These are phyloP conservation scores for Marasmius fiardii DNA, from an alignment of 1,284 basidiomycete species.

Conservation along the genomic window DNA sequence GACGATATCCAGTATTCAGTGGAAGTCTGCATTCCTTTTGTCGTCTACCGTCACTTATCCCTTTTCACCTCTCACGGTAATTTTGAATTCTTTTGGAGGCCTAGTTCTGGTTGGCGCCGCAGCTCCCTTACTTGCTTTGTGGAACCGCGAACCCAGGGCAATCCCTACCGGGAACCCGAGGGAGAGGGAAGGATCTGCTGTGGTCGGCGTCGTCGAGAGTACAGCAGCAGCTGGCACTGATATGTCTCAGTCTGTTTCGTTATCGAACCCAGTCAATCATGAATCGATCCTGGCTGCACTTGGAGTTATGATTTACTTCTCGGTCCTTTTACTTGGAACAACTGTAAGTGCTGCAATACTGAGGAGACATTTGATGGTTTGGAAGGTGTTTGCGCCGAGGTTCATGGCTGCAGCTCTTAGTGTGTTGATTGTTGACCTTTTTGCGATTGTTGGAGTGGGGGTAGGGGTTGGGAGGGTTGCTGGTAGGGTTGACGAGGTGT, in stretches of 20 bases:
- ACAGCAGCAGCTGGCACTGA: slow-evolving; percentile 29
- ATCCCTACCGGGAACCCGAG: background rate
- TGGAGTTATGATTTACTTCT: slow-evolving; percentile 70
- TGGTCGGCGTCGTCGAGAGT: slow-evolving; percentile 20
- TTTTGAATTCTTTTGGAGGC: slow-evolving; percentile 80
- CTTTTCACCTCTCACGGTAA: slow-evolving; percentile 75
- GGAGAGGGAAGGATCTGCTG: slow-evolving; percentile 2
- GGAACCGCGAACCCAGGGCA: slow-evolving; percentile 78
- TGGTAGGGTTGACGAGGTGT: slow-evolving; percentile 2
- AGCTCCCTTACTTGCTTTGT: slow-evolving; percentile 74
- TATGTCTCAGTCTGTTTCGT: slow-evolving; percentile 31
- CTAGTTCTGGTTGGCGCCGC: slow-evolving; percentile 64
- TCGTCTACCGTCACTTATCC: slow-evolving; percentile 68
- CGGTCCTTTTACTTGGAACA: slow-evolving; percentile 63
- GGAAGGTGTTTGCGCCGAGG: slow-evolving; percentile 97
- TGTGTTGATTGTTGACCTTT: slow-evolving; percentile 54
- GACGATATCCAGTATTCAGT: slow-evolving; percentile 88
- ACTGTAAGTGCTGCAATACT: slow-evolving; percentile 77
- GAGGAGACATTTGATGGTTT: slow-evolving; percentile 94
- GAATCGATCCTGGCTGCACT: slow-evolving; percentile 44
- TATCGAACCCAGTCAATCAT: background rate
- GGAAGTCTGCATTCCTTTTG: slow-evolving; percentile 90
- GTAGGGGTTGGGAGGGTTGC: slow-evolving; percentile 31
- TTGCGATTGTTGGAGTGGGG: slow-evolving; percentile 47
- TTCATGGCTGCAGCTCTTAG: slow-evolving; percentile 76